A percentile compares a stretch with the other conserved stretches of the same genome.
These are phyloP conservation scores for Alternaria dauci DNA, from an alignment of 2,329 filamentous ascomycete genomes.

Conservation along the genomic window DNA sequence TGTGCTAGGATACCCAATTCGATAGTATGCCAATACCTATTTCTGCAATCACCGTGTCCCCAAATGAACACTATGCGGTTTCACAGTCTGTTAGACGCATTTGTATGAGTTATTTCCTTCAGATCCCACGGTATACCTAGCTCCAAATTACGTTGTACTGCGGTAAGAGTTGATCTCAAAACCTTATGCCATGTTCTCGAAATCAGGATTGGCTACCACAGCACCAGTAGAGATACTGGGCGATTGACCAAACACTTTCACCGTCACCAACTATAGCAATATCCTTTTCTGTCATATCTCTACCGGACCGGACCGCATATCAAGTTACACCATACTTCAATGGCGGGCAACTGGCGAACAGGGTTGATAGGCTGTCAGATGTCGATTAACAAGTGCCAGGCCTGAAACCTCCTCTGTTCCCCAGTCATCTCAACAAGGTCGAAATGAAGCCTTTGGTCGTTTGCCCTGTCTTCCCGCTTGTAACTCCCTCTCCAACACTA, in stretches of 20 bases:
- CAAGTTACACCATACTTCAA: neutral
- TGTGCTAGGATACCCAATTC: neutral
- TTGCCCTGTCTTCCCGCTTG: constrained; percentile 28
- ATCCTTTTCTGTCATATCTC: neutral
- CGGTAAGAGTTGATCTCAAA: neutral
- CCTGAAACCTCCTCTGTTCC: neutral
- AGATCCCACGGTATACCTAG: neutral
- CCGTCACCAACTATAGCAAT: neutral
- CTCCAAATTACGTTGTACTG: neutral
- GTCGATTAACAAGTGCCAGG: neutral
- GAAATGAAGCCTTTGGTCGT: constrained; percentile 38
- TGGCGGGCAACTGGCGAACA: neutral
- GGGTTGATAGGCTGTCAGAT: too few species aligned
- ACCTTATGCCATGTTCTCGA: neutral
- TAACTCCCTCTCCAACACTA: constrained; percentile 26
- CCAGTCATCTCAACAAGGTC: neutral
- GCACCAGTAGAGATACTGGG: neutral
- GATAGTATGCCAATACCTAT: neutral
- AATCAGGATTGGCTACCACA: neutral
- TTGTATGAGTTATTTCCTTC: neutral
- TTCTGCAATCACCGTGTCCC: neutral
- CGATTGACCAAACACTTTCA: neutral
- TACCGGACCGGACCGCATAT: neutral
- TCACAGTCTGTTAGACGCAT: neutral
- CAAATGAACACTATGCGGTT: neutral